phyloP scores from a whole-genome alignment of 352 stramenopile genomes.

The Globisporangium uncinulatum region DNA sequence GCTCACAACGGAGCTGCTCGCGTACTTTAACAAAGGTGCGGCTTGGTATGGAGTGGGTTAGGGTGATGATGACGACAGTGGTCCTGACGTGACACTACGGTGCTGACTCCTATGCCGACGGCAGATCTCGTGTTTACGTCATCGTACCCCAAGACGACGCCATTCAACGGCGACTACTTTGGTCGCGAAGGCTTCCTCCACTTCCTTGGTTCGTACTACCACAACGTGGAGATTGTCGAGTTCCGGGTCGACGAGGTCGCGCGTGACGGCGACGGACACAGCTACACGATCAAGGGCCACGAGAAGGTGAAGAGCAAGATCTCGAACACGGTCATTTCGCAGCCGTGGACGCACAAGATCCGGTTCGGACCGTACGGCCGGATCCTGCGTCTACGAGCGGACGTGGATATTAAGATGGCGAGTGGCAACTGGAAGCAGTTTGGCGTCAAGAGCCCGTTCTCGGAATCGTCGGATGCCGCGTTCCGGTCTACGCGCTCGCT shows the following conservation, averaged over 20 bases:
- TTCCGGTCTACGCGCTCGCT: constrained; percentile 79
- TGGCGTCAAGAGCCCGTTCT: constrained; percentile 73
- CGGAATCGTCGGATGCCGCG: constrained; percentile 67
- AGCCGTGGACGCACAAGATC: constrained; percentile 72
- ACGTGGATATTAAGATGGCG: constrained; percentile 68
- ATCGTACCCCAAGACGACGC: constrained; percentile 70
- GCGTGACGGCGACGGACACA: constrained; percentile 60
- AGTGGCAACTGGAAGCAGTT: constrained; percentile 79
- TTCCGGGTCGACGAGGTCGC: constrained; percentile 66
- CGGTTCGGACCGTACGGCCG: constrained; percentile 78
- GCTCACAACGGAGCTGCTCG: constrained; percentile 56
- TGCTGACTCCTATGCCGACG: background rate
- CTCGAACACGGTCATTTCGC: constrained; percentile 58
- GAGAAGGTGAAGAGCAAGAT: constrained; percentile 83
- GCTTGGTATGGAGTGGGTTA: background rate
- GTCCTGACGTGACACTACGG: too few species aligned
- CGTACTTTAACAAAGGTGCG: constrained; percentile 84
- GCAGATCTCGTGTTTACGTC: constrained; percentile 81
- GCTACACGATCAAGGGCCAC: constrained; percentile 64
- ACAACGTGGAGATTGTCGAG: constrained; percentile 77
- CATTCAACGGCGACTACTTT: constrained; percentile 82
- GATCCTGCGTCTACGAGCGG: constrained; percentile 73
- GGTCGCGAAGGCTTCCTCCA: constrained; percentile 76
- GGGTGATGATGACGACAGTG: too few species aligned
- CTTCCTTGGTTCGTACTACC: constrained; percentile 66